phyloP scores from a whole-genome alignment of 345 rosid genomes.

The Lagerstroemia speciosa region DNA sequence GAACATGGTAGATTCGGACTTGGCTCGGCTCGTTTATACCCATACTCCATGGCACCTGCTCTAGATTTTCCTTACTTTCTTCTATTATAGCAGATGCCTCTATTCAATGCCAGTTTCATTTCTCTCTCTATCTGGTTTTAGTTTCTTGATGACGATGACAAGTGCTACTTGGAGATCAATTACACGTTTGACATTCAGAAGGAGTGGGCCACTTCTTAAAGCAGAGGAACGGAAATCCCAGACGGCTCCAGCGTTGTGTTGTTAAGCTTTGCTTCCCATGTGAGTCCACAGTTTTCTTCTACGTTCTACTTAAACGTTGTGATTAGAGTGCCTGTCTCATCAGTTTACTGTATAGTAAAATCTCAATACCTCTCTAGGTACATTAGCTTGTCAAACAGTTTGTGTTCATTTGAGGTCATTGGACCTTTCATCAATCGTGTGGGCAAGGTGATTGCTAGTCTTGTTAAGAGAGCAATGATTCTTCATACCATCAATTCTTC shows the following conservation, averaged over 20 bases:
- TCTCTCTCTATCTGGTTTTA: conserved; percentile 20
- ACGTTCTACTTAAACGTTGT: background rate
- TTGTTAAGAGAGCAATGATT: background rate
- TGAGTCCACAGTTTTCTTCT: background rate
- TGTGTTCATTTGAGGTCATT: background rate
- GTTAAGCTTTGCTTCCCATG: background rate
- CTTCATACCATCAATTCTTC: background rate
- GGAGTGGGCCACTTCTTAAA: conserved; percentile 32
- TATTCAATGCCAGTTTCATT: background rate
- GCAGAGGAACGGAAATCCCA: background rate
- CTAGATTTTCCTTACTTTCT: background rate
- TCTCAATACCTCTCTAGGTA: background rate
- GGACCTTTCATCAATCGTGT: background rate
- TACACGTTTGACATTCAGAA: conserved; percentile 85
- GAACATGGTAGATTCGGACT: too few relatives aligned
- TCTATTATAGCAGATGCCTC: background rate
- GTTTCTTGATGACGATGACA: conserved; percentile 82
- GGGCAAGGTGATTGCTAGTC: background rate
- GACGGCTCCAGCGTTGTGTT: background rate
- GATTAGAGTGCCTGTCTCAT: background rate
- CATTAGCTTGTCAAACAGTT: background rate
- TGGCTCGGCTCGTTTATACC: too few relatives aligned
- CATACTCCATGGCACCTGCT: background rate
- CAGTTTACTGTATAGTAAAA: background rate
- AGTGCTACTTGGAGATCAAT: conserved; percentile 81